phyloP scores from a whole-genome alignment of 306 rosid species.

The Cucurbita maxima region DNA sequence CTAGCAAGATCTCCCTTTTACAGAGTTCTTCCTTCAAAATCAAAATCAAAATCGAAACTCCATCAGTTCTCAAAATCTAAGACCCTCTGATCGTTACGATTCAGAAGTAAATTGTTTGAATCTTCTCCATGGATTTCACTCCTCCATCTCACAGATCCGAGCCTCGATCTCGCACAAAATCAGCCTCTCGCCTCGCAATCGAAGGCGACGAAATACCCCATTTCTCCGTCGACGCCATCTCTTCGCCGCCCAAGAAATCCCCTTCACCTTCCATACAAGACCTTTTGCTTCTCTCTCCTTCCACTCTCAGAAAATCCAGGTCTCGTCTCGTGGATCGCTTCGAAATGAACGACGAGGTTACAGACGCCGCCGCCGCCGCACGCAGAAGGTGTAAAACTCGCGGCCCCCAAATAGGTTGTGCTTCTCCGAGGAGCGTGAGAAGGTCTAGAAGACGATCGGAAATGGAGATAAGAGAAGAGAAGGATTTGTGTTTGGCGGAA shows the following conservation, averaged over 20 bases:
- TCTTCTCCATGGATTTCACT: constrained; percentile 30
- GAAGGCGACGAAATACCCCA: constrained; percentile 18
- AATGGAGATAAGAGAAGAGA: constrained; percentile 49
- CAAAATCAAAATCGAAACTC: not conserved
- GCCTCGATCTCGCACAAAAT: constrained; percentile 20
- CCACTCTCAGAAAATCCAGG: constrained; percentile 40
- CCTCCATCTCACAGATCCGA: constrained; percentile 27
- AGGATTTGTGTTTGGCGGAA: constrained; percentile 31
- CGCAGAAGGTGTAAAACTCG: constrained; percentile 37
- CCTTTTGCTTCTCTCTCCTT: constrained; percentile 51
- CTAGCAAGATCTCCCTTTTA: not conserved
- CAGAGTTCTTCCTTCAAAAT: not conserved
- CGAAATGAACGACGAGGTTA: constrained; percentile 34
- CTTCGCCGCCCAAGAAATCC: constrained; percentile 23
- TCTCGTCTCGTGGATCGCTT: constrained; percentile 40
- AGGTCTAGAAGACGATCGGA: constrained; percentile 49
- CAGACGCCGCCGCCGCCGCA: constrained; percentile 19
- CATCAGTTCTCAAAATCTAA: not conserved
- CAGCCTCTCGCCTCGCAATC: constrained; percentile 22
- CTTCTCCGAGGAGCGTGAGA: constrained; percentile 55
- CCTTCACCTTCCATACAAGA: constrained; percentile 31
- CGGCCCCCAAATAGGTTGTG: constrained; percentile 27
- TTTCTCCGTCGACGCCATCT: constrained; percentile 21
- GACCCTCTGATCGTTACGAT: not conserved
- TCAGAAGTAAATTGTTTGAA: not conserved